These are phyloP conservation scores for Massariosphaeria phaeospora DNA, from an alignment of 495 filamentous ascomycete genomes.

Conservation along the genomic window DNA sequence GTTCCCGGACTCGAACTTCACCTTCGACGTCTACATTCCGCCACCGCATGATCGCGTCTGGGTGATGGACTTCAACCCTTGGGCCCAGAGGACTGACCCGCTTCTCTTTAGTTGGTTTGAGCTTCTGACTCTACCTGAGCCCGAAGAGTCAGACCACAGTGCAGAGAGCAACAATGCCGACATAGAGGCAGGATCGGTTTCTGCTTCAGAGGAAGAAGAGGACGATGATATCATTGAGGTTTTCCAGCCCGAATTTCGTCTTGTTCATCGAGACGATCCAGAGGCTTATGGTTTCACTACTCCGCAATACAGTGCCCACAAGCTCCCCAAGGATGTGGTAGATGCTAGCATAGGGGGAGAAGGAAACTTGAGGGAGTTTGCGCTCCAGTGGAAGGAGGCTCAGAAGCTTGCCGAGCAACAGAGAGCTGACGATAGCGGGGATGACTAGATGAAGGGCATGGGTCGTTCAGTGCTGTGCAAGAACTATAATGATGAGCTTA, in stretches of 20 bases:
- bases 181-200: conserved; percentile 14
- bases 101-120: conserved; percentile 89
- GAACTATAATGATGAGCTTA: too few species aligned
- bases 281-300: conserved; percentile 80
- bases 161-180: conserved; percentile 20
- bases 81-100: conserved; percentile 84
- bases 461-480: too few species aligned
- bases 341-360: conserved; percentile 76
- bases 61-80: conserved; percentile 92
- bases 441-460: too few species aligned
- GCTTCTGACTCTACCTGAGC: conserved; percentile 65
- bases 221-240: conserved; percentile 54
- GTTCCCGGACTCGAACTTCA: conserved; percentile 79
- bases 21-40: conserved; percentile 88
- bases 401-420: conserved; percentile 53
- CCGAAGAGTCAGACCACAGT: conserved; percentile 31
- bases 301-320: conserved; percentile 89
- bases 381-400: conserved; percentile 79
- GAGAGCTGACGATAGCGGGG: conserved; percentile 41
- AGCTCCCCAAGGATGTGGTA: conserved; percentile 89
- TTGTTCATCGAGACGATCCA: conserved; percentile 77
- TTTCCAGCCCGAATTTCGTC: conserved; percentile 69
- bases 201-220: conserved; percentile 41
- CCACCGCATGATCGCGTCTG: conserved; percentile 71
- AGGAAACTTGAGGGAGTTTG: conserved; percentile 76